Base-by-base conservation (phyloP, 139 green algal species). In the Raphidocelis subcapitata region DNA sequence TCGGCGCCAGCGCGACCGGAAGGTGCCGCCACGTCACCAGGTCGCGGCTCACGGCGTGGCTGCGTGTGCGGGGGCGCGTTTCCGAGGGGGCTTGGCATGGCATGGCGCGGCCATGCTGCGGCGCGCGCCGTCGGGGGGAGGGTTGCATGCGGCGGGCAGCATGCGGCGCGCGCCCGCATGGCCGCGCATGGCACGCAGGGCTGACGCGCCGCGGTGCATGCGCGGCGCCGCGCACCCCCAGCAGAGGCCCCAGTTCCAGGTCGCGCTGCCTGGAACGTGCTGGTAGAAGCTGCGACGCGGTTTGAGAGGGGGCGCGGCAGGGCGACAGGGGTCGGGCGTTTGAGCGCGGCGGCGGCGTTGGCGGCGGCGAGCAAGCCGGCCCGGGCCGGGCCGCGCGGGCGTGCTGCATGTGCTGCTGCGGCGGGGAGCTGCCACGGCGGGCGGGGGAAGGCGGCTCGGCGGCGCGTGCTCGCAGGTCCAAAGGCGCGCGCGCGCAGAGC, bases 221-320 rank as follows among this genome's bases (percentile, higher is more conserved):
- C n/a, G n/a, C n/a, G n/a, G n/a, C n/a, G n/a, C n/a, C n/a, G n/a
- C n/a, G n/a, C n/a, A n/a, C n/a, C 90, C 91, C 91, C 91, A 96
- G 4, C 94, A 85, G 37, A 96, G 86, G 56, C 90, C 87, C 65
- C 90, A 96, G 15, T 87, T 84, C 91, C 91, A 96, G 32, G 89
- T 74, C 62, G 80, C 88, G 20, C 77, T 79, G 54, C 88, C 70
- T 8, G 77, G 69, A 14, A 95, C 75, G 67, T 95, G 88, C 83
- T 96, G 91, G 54, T 94, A 96, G 57, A 96, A 96, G 65, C 85
- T 90, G 74, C 31, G 66, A 3, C 23, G 10, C 28, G 37, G 28
- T 70, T 16, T 10, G 65, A 5, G 73, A 35, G 1, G 35, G 44
- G 29, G 16, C 12, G 15, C 23, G 4, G 28, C 4, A 35, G 57